Base-by-base conservation (phyloP, 2,329 filamentous ascomycete species). In the Fonsecaea pugnacius region DNA sequence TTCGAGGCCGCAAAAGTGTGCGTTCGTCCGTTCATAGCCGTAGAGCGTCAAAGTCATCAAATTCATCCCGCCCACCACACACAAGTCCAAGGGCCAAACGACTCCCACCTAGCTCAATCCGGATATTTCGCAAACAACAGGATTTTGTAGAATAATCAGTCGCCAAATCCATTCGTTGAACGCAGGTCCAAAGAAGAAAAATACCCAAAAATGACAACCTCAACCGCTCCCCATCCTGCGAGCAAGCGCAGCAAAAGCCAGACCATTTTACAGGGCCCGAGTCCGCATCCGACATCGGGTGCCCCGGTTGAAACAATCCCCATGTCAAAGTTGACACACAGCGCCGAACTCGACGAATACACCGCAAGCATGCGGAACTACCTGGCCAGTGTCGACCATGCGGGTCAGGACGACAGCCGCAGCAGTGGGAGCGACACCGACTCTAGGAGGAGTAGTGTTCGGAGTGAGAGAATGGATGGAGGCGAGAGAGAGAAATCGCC, bases 301-400 rank as follows among this genome's bases (percentile, higher is more conserved):
- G 57, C 57, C 38, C 57, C 59, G 43, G 38, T 60, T 12, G 52
- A 60, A 54, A 40, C 50, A 10, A 48, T 46, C 9, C 50, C 67
- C 32, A 69, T 67, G 63, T 66, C 64, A 12, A 66, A 58, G 33
- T 58, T 61, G 40, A 40, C 65, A 8, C 63, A 53, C 30, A 70
- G 67, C 48, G 58, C 55, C 16, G 68, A 68, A 36, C 61, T 71
- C 21, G 67, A 69, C 33, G 70, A 71, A 24, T 71, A 71, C 55
- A 66, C 67, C 5, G 65, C 65, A n/a, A 70, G 70, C 56, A 70
- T 71, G 68, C 63, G 64, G 16, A 60, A 51, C 33, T 71, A 68
- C 55, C 62, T 71, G 16, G 70, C 65, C 36, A 63, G 46, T 30
- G 52, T 64, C 16, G 63, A 67, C 27, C 58, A 62, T n/a, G 5